Base-by-base conservation (phyloP, 2,329 filamentous ascomycete genomes). In the Metarhizium brunneum region DNA sequence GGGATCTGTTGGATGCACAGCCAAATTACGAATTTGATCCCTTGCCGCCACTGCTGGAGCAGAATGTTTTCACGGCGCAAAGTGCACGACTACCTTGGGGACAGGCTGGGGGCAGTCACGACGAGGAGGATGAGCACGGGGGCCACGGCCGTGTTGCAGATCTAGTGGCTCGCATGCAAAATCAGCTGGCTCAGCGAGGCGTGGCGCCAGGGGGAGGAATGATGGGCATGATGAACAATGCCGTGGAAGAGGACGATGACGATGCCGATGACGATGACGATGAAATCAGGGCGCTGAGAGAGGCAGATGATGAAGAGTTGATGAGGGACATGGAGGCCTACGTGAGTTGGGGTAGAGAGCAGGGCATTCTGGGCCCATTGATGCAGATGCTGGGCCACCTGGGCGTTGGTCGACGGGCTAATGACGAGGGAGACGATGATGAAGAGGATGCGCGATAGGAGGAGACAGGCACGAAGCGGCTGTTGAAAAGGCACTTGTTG, bases 11-110 rank as follows among this genome's bases (percentile, higher is more conserved):
- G 11, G 76, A 80, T 18, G 74, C 78, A 38, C 76, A 84, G 50
- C 84, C 85, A 2, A 91, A 83, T 62, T 84, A 87, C 59, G 83
- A 89, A 18, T 94, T 90, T 25, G 92, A 96, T 65, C 90, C 90
- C 1, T 73, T 96, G 14, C 90, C 91, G 20, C 92, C 91, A 2
- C 69, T 78, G 0, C 72, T 81, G 42, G 70, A 72, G 16, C 71
- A 78, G 8, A 83, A 84, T 59, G 67, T 78, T 10, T 81, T 82
- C 59, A 76, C 74, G 0, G 66, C 71, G 57, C 63, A 70, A 10
- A 69, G 68, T 32, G 74, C 76, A 56, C 64, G 62, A 53, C 63
- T 73, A 43, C 77, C 76, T 0, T 81, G 76, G 76, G 45, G n/a
- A 45, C 47, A 62, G 6, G 60, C 66, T 56, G 18, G 60, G 58